Percentiles rank a stretch among this genome's conserved stretches.
Evolutionary conservation across 345 rosid genomes (phyloP).

Genomic region (Lepidium aucheri): DNA sequence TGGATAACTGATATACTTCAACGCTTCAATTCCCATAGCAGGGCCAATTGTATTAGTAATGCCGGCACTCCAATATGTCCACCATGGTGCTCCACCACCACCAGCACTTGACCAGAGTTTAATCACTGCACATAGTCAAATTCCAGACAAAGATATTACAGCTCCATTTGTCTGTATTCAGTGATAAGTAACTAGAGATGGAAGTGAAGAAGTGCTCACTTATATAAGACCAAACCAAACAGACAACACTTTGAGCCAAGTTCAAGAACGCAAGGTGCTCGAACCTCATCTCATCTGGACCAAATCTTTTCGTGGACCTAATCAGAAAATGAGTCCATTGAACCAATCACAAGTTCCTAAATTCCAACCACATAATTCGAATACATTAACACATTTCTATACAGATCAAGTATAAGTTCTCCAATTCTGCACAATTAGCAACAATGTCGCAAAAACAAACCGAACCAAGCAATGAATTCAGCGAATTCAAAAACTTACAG

Average conservation of each 20-base stretch:
- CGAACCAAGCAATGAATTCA: neutral
- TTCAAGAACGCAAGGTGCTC: conserved; percentile 88
- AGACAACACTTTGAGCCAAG: conserved; percentile 84
- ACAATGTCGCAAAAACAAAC: conserved; percentile 1
- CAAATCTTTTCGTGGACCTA: conserved; percentile 90
- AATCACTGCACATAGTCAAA: conserved; percentile 43
- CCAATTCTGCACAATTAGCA: neutral
- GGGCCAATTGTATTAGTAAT: conserved; percentile 94
- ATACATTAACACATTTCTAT: neutral
- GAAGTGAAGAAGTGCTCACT: conserved; percentile 39
- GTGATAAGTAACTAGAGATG: neutral
- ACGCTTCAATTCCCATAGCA: conserved; percentile 89
- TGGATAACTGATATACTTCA: conserved; percentile 90
- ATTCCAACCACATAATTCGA: neutral
- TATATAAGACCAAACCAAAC: conserved; percentile 84
- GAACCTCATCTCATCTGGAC: conserved; percentile 75
- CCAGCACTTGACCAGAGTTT: conserved; percentile 73
- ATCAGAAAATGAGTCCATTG: neutral
- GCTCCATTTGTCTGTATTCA: neutral
- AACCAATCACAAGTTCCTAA: neutral
- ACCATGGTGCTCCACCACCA: conserved; percentile 79
- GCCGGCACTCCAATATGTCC: conserved; percentile 94
- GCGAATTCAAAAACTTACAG: conserved; percentile 37
- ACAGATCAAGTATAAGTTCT: neutral
- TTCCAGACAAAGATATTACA: neutral